phyloP scores from a whole-genome alignment of 2,329 filamentous ascomycete genomes.

The Aspergillus sp. region DNA sequence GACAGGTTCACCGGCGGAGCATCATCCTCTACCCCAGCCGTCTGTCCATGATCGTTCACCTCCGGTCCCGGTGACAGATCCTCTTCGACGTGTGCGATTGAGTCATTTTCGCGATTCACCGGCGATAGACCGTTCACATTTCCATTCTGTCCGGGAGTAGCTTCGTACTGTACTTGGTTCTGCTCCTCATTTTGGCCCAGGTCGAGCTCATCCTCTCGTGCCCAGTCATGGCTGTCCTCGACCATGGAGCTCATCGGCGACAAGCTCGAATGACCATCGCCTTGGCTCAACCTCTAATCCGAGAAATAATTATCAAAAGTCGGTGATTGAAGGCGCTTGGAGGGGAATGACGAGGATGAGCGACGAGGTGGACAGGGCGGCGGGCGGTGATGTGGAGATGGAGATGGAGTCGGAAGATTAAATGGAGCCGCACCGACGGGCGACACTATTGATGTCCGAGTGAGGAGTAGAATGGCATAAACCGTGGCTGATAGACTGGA shows the following conservation, averaged over 20 bases:
- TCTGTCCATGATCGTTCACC: conserved; percentile 13
- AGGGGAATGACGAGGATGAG: conserved; percentile 1
- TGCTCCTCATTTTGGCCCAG: conserved; percentile 35
- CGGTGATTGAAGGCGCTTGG: background rate
- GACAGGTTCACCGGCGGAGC: conserved; percentile 15
- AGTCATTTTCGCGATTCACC: conserved; percentile 11
- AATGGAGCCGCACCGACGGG: background rate
- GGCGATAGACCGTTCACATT: conserved; percentile 5
- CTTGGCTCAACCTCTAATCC: conserved; percentile 21
- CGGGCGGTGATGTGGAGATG: background rate
- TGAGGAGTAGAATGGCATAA: too few species aligned
- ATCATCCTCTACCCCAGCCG: conserved; percentile 8
- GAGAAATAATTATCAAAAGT: background rate
- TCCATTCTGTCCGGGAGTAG: conserved; percentile 22
- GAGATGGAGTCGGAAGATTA: background rate
- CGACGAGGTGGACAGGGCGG: background rate
- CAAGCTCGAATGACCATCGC: conserved; percentile 48
- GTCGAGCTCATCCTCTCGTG: conserved; percentile 49
- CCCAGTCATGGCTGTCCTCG: conserved; percentile 56
- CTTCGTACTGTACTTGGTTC: conserved; percentile 7
- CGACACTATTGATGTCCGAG: background rate
- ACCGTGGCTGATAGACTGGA: too few species aligned
- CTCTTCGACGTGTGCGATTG: conserved; percentile 18
- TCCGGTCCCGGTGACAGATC: conserved; percentile 20
- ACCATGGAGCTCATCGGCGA: conserved; percentile 64